Percentiles rank a stretch among this genome's conserved stretches.
phyloP scores from a whole-genome alignment of 768 basidiomycete genomes.

The Boletus rufocinnamomeus region DNA sequence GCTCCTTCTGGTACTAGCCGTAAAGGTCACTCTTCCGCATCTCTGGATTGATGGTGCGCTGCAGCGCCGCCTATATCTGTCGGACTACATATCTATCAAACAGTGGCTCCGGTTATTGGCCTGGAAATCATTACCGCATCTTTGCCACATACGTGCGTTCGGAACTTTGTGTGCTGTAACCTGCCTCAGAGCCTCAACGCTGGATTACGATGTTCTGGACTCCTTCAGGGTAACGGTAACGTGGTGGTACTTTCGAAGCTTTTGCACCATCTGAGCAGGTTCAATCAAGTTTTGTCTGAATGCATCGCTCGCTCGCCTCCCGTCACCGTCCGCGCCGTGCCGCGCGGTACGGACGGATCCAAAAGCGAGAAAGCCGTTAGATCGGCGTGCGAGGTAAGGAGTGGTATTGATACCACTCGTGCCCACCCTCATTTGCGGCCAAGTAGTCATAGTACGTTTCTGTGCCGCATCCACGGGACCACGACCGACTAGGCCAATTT shows the following conservation, averaged over 20 bases:
- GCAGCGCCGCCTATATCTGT: conserved; percentile 13
- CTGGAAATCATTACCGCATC: conserved; percentile 27
- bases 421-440: conserved; percentile 24
- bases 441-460: conserved; percentile 26
- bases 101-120: neutral
- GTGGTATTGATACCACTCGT: conserved; percentile 13
- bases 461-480: conserved; percentile 23
- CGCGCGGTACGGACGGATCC: conserved; percentile 17
- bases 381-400: conserved; percentile 5
- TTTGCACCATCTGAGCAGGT: conserved; percentile 15
- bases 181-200: conserved; percentile 17
- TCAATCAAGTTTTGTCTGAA: conserved; percentile 10
- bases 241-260: conserved; percentile 12
- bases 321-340: conserved; percentile 4
- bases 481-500: conserved; percentile 2
- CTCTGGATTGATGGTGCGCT: conserved; percentile 23
- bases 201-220: conserved; percentile 1
- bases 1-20: conserved; percentile 14
- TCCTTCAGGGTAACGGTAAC: conserved; percentile 23
- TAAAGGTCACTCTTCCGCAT: conserved; percentile 12
- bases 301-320: conserved; percentile 9
- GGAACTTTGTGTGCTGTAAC: conserved; percentile 25
- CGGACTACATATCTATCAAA: conserved; percentile 14
- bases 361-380: conserved; percentile 17
- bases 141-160: conserved; percentile 15